A percentile compares a stretch with the other conserved stretches of the same genome.
Conservation (phyloP, 495 filamentous ascomycete genomes). For the Cairneyella variabilis region DNA sequence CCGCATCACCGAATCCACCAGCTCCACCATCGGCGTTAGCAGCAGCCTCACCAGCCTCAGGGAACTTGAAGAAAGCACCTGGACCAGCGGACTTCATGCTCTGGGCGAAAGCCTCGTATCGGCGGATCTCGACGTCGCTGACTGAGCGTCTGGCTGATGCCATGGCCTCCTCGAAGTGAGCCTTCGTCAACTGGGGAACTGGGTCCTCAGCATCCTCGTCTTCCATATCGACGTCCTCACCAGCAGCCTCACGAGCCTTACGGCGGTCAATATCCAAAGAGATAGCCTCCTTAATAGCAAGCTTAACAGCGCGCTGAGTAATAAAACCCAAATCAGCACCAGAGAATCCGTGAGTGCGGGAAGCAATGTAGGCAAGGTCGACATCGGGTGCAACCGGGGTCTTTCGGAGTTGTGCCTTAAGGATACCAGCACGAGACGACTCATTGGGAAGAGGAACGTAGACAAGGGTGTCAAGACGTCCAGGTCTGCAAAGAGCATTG, state of each 20-base stretch:
- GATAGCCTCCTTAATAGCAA: conserved; percentile 99
- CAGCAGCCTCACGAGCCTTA: conserved; percentile 84
- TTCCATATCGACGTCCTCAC: conserved; percentile 78
- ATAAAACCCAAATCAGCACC: conserved; percentile 99
- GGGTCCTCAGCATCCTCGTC: conserved; percentile 81
- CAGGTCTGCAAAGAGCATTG: conserved; percentile 94
- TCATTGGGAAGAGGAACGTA: conserved; percentile 97
- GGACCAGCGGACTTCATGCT: conserved; percentile 97
- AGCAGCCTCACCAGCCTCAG: conserved; percentile 59
- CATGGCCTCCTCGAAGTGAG: conserved; percentile 99
- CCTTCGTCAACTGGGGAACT: conserved; percentile 92
- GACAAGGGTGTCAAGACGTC: conserved; percentile 96
- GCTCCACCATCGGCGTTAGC: conserved; percentile 37
- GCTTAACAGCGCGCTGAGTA: conserved; percentile 97
- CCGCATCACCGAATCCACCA: conserved; percentile 72
- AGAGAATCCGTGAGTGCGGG: conserved; percentile 97
- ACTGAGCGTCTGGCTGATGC: conserved; percentile 87
- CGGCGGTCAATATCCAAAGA: conserved; percentile 77
- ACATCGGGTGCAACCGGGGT: conserved; percentile 88
- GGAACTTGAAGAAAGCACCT: conserved; percentile 97
- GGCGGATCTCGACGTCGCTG: conserved; percentile 91
- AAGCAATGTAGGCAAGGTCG: conserved; percentile 85
- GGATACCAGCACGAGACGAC: conserved; percentile 76
- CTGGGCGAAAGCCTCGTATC: conserved; percentile 97
- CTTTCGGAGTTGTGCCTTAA: conserved; percentile 97